phyloP scores from a whole-genome alignment of 208 protist species.

The Strigomonas culicis region DNA sequence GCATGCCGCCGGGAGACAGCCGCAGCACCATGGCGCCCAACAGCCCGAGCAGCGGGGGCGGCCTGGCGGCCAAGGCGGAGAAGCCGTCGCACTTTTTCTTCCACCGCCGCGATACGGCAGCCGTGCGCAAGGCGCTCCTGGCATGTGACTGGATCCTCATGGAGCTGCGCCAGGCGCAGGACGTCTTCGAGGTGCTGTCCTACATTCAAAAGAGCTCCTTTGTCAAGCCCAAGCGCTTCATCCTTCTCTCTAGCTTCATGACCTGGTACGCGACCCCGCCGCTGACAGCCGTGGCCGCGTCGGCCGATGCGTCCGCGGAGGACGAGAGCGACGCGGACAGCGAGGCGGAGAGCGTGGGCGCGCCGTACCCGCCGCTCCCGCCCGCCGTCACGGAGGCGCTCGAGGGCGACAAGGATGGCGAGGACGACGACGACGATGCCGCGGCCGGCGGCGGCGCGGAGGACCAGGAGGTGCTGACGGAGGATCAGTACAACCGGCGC shows the following conservation, averaged over 20 bases:
- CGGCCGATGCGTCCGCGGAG: constrained; percentile 17
- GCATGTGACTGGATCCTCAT: constrained; percentile 77
- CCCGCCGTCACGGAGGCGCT: constrained; percentile 17
- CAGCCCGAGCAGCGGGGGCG: neutral
- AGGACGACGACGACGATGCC: constrained; percentile 16
- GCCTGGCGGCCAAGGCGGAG: neutral
- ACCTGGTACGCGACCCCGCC: constrained; percentile 87
- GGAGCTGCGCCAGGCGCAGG: constrained; percentile 74
- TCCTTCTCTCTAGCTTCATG: constrained; percentile 87
- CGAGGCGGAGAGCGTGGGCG: constrained; percentile 22
- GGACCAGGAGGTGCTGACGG: constrained; percentile 73
- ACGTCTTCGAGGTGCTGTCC: constrained; percentile 78
- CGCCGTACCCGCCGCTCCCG: constrained; percentile 39
- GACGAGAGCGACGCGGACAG: constrained; percentile 27
- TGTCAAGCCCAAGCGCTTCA: constrained; percentile 67
- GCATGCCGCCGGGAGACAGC: neutral
- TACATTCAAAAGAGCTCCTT: constrained; percentile 63
- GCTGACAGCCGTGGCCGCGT: constrained; percentile 22
- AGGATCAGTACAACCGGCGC: constrained; percentile 93
- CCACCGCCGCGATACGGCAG: constrained; percentile 46
- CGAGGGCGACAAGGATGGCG: constrained; percentile 13
- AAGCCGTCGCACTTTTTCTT: constrained; percentile 29
- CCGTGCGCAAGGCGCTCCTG: constrained; percentile 57
- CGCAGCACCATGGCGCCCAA: constrained; percentile 7
- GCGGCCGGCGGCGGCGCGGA: constrained; percentile 26